A percentile compares a stretch with the other conserved stretches of the same genome.
phyloP scores from a whole-genome alignment of 225 moss, liverwort and hornwort species.

The Straminergon stramineum region DNA sequence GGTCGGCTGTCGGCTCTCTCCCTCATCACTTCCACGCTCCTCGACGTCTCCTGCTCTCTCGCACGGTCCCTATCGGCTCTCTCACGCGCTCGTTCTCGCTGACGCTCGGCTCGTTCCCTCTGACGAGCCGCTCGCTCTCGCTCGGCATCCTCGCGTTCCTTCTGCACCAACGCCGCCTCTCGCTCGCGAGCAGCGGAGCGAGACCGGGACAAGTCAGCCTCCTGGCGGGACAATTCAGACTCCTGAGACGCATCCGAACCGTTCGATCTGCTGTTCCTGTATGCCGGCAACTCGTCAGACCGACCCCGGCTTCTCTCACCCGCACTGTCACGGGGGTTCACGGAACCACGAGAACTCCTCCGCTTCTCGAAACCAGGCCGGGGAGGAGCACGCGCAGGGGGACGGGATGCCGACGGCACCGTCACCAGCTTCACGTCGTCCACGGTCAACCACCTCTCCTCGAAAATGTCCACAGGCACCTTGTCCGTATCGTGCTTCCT shows the following conservation, averaged over 20 bases:
- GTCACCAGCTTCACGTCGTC: constrained; percentile 78
- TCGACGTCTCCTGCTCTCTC: constrained; percentile 56
- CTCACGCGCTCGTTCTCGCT: constrained; percentile 21
- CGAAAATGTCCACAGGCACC: constrained; percentile 31
- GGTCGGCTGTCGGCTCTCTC: constrained; percentile 14
- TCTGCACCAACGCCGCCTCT: constrained; percentile 40
- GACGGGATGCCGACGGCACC: constrained; percentile 39
- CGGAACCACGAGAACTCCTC: constrained; percentile 10
- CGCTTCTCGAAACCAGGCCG: constrained; percentile 36
- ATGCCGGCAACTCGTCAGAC: constrained; percentile 12
- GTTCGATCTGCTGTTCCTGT: constrained; percentile 13
- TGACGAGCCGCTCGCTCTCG: constrained; percentile 27
- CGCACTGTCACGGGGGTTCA: neutral
- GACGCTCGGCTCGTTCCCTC: constrained; percentile 41
- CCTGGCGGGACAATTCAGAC: constrained; percentile 52
- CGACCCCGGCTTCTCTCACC: constrained; percentile 17
- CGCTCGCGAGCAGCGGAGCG: constrained; percentile 32
- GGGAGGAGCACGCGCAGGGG: constrained; percentile 80
- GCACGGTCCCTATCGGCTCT: neutral
- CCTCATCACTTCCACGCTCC: neutral
- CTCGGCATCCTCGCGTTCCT: constrained; percentile 36
- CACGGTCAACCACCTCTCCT: constrained; percentile 71
- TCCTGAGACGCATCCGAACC: constrained; percentile 20
- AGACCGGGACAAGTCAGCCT: constrained; percentile 46
- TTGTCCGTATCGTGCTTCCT: constrained; percentile 18